phyloP scores from a whole-genome alignment of 176 grass and related monocot genomes.

The Urochloa ruziziensis region DNA sequence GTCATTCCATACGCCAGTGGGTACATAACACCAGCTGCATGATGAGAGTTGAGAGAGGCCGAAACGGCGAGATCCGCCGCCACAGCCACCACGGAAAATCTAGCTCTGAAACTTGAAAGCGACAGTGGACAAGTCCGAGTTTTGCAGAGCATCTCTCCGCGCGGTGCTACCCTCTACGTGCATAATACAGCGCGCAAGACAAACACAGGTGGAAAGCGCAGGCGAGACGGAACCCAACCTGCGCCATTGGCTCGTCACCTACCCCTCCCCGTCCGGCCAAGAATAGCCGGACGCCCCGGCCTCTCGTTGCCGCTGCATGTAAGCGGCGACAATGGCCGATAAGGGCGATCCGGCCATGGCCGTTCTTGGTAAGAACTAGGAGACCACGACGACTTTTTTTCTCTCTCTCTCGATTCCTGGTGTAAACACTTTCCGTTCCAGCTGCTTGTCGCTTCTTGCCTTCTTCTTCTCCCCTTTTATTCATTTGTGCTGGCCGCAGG shows the following conservation, averaged over 20 bases:
- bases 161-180: not conserved
- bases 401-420: not conserved
- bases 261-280: not conserved
- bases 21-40: no score
- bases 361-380: constrained; percentile 29
- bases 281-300: constrained; percentile 32
- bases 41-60: no score
- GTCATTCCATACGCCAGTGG: not conserved
- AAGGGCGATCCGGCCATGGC: constrained; percentile 15
- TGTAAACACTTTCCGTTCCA: not conserved
- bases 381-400: not conserved
- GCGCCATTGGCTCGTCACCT: no score
- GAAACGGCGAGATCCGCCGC: no score
- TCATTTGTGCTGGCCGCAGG: constrained; percentile 24
- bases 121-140: constrained; percentile 20
- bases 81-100: not conserved
- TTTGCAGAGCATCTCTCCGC: constrained; percentile 8
- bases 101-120: constrained; percentile 16
- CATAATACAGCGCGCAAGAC: not conserved
- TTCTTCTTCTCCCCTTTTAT: no score
- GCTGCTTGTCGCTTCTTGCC: not conserved
- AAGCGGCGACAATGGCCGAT: not conserved
- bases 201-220: not conserved
- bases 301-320: not conserved
- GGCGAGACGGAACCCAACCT: not conserved